Base-by-base conservation (phyloP, 2,329 filamentous ascomycete genomes). In the Stachybotrys elegans region DNA sequence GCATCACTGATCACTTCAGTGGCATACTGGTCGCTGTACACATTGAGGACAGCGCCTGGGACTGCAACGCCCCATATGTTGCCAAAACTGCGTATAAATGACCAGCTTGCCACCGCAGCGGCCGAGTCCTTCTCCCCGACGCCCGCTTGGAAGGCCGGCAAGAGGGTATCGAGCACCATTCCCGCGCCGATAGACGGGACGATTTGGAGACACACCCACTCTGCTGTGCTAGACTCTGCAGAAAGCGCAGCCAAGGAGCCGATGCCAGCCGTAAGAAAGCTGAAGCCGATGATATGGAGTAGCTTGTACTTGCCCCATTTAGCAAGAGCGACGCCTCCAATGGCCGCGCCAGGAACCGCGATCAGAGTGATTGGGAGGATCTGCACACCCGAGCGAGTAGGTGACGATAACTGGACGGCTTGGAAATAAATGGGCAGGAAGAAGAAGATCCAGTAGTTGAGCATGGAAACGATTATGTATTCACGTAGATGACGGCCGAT, bases 361-460 rank as follows among this genome's bases (percentile, higher is more conserved):
- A 62, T 56, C 1, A 64, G 43, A 0, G 59, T 55, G 1, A 55
- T 50, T 31, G 60, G 53, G 31, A 71, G 57, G 21, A 68, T 43
- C 13, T 58, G 51, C 1, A 68, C 54, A 2, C 63, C 68, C 0
- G 66, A 56, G 0, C 57, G 48, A 0, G 55, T 49, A 0, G 72
- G 62, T 0, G 57, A 54, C 5, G 60, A 57, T 2, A 54, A 40
- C 5, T 57, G 54, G 0, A 75, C 66, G 1, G 58, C 61, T 42
- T 75, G 70, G 48, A 75, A 75, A 51, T 73, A 76, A 2, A 75
- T 46, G 0, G 72, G 70, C 1, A 73, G 41, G 46, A 72, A 73
- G 53, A 63, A 68, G 38, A 62, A 53, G 4, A 57, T 50, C 60
- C 67, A 69, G 38, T 62, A 61, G 7, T 69, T 40, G 1, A 57